Evolutionary conservation across 225 moss, liverwort and hornwort genomes (phyloP).

Genomic region (Bryum argenteum): DNA sequence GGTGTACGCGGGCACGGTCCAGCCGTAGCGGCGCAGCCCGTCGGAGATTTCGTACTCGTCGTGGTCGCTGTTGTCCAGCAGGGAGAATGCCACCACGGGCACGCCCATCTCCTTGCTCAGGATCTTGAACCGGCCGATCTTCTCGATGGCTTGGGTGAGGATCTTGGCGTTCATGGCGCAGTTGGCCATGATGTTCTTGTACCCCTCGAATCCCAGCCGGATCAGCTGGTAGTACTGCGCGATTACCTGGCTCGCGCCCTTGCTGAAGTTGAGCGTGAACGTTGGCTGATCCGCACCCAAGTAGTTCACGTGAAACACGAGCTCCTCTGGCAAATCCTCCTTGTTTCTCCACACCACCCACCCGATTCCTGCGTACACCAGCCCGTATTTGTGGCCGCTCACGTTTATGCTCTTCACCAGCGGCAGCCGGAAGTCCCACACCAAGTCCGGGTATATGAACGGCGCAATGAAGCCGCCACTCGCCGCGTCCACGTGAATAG

Average conservation of each 20-base stretch:
- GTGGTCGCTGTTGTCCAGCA: conserved; percentile 47
- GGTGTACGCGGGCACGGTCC: conserved; percentile 62
- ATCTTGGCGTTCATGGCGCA: conserved; percentile 55
- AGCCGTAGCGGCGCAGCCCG: conserved; percentile 55
- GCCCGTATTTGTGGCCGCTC: conserved; percentile 80
- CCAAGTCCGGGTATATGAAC: conserved; percentile 49
- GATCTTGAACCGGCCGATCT: conserved; percentile 60
- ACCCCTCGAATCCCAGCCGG: conserved; percentile 61
- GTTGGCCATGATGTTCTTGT: conserved; percentile 63
- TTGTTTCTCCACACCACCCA: conserved; percentile 58
- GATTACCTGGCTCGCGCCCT: conserved; percentile 61
- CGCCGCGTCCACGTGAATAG: conserved; percentile 65
- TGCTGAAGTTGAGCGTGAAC: conserved; percentile 62
- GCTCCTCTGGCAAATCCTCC: conserved; percentile 57
- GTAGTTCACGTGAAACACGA: conserved; percentile 64
- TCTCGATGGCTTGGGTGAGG: conserved; percentile 46
- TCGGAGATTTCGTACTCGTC: conserved; percentile 67
- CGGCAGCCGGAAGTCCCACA: conserved; percentile 64
- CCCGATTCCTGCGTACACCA: conserved; percentile 63
- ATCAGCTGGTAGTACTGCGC: conserved; percentile 67
- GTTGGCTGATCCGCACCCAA: conserved; percentile 63
- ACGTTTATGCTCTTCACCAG: conserved; percentile 65
- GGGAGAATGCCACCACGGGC: conserved; percentile 76
- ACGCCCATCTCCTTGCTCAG: conserved; percentile 68
- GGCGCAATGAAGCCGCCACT: conserved; percentile 81